Evolutionary conservation across 768 basidiomycete species (phyloP), one percentile per base, ranked within the genome.

Genomic region (Auriscalpium vulgare): DNA sequence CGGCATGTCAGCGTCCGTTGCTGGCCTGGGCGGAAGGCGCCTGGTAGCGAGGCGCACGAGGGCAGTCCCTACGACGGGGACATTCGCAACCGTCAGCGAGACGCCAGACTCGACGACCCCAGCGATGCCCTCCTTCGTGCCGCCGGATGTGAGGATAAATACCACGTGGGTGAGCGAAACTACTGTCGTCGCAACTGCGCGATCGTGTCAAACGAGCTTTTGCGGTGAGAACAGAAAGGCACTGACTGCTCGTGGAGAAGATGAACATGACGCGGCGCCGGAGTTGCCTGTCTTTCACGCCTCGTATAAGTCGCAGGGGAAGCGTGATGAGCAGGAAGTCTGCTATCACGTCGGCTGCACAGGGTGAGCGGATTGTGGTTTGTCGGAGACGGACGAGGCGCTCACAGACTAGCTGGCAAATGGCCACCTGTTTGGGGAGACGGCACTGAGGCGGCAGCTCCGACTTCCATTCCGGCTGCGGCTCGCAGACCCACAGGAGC

Each of bases 341-440:
- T 0, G 80, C 71, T 17, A 79, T 5, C 8, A 74, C 63, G 56
- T 81, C 79, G 52, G 80, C 80, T 82, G 53, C 35, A 21, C 10
- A 8, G 36, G 10, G 37, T 50, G 8, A 51, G 8, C 51, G 16
- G 29, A 29, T 63, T 61, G 17, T 53, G 61, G 34, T 36, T 6
- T 5, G 8, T 21, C 13, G 48, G 21, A 8, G 34, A 34, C 35
- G 13, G 14, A 37, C 3, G 7, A 37, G 10, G 21, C 29, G 73
- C 80, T 58, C 56, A 82, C 82, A 76, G 56, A 72, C 70, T 50
- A 83, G 66, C 63, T 83, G 80, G 16, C 72, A 71, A 8, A 82
- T 64, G 0, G 76, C 82, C 11, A 84, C 73, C 61, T 78, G 72
- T 34, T 69, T 67, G 23, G 71, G 71, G 16, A 81, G 69, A 19